Base-by-base conservation (phyloP, 1,139 yeast genomes). In the Suhomyces choctaworum region DNA sequence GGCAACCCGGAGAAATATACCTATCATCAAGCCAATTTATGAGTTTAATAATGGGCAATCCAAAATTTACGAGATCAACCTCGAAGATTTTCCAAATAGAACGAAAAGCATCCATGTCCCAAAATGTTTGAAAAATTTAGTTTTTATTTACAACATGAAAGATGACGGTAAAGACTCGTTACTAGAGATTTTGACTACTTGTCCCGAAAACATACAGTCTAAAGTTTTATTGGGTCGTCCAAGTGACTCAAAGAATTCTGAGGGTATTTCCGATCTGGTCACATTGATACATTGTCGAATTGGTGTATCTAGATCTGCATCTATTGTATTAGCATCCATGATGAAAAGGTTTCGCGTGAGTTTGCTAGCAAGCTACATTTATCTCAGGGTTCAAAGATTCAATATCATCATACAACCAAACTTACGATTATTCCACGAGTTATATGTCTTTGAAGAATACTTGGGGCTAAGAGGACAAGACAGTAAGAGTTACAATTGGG, bases 321-420 rank as follows among this genome's bases (percentile, higher is more conserved):
- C 95, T 0, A 84, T 90, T 25, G 84, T 95, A 47, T 86, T 89
- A 45, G 96, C 97, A 3, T 90, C 86, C 52, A 82, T 87, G 39
- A 88, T 89, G 95, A 82, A 79, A 46, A 64, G 86, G 34, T 64
- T 80, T 40, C 66, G 76, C 19, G 68, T 86, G 40, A 79, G 80
- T 29, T 61, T 89, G 26, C 73, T 89, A 11, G 71, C 83, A 32
- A 90, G 95, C 3, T 89, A 88, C 53, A 62, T 88, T 51, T 82
- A 71, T 60, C 95, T 88, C 17, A 66, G 97, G 35, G 95, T 88
- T 5, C 75, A 95, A 35, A 67, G 97, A 30, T 73, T 89, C 48
- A 89, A 89, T 57, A 87, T 89, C 34, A 87, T 89, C 27, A 87
- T 90, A 43, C 97, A 89, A 59, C 97, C 97, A 4, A 89, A 88